Evolutionary conservation across 768 basidiomycete species (phyloP).

Genomic region (Cystobasidium ongulense): DNA sequence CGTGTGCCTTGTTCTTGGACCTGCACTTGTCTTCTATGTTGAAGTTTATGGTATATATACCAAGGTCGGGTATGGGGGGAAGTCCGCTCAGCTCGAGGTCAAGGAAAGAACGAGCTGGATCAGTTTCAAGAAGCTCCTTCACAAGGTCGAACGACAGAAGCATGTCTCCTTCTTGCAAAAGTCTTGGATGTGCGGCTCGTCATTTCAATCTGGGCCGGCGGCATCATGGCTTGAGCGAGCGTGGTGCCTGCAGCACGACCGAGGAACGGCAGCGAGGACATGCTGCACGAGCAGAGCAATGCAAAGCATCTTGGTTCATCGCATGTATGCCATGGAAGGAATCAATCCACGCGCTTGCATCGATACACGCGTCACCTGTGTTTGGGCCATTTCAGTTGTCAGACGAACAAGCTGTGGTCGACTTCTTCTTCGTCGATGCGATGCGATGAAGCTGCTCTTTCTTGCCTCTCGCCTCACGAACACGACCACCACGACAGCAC

Average conservation of each 20-base stretch:
- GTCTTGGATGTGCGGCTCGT: constrained; percentile 1
- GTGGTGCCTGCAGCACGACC: background rate
- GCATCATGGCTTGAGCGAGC: background rate
- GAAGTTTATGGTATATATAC: too few species aligned
- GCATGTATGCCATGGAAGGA: too few species aligned
- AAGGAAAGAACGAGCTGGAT: too few species aligned
- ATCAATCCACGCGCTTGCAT: too few species aligned
- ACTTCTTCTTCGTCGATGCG: too few species aligned
- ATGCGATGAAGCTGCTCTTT: too few species aligned
- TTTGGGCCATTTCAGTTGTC: background rate
- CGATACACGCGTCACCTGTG: background rate
- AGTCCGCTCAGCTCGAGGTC: too few species aligned
- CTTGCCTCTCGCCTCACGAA: background rate
- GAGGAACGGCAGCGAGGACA: background rate
- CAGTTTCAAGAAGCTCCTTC: too few species aligned
- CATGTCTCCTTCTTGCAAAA: background rate
- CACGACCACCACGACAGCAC: background rate
- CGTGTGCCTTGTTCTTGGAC: too few species aligned
- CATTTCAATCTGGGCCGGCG: background rate
- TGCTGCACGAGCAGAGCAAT: background rate
- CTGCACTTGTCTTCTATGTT: too few species aligned
- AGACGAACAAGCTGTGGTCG: background rate
- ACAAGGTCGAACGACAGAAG: background rate
- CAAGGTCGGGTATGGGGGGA: too few species aligned
- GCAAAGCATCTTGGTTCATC: too few species aligned